Base-by-base conservation (phyloP, 2,329 filamentous ascomycete genomes). In the Colletotrichum karsti region DNA sequence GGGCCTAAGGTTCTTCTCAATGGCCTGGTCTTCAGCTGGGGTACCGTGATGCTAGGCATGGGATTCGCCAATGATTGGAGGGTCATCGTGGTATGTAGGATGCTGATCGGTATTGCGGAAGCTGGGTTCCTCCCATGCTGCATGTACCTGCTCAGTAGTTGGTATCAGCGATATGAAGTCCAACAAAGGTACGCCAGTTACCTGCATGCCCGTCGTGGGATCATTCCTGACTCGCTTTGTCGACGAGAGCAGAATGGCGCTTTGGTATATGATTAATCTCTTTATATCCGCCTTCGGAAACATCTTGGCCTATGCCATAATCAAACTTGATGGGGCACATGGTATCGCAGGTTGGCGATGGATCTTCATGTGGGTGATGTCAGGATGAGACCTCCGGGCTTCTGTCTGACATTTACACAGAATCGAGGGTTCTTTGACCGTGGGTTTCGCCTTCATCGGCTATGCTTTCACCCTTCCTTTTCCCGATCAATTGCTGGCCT, bases 321-420 rank as follows among this genome's bases (percentile, higher is more conserved):
- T 80, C 15, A 78, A 81, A 13, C 77, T 87, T 10, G 81, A 86
- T 33, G 82, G 82, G 8, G 73, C 73, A 6, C 78, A 78, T 37
- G 81, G 82, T 1, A 76, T 86, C 10, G 73, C 76, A 7, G 84
- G 84, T 5, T 86, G 62, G 69, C 64, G 63, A 6, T 71, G 58
- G 46, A 50, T 30, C 26, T 50, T 50, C 26, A 30, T 50, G 46
- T 39, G 33, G 33, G 33, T 35, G 6, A 77, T 60, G 57, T 37
- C 9, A 83, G 22, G 4, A 2, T 1, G 6, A n/a, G n/a, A n/a
- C n/a, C n/a, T n/a, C 3, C 18, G 10, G 13, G n/a, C 18, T n/a
- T 0, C 7, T 9, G 15, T 20, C 4, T 7, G 7, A 53, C 2
- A 4, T 75, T 77, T 61, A 75, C 73, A 7, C 18, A 70, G 63